phyloP scores from a whole-genome alignment of 352 stramenopile genomes.

The Phytophthora sojae region DNA sequence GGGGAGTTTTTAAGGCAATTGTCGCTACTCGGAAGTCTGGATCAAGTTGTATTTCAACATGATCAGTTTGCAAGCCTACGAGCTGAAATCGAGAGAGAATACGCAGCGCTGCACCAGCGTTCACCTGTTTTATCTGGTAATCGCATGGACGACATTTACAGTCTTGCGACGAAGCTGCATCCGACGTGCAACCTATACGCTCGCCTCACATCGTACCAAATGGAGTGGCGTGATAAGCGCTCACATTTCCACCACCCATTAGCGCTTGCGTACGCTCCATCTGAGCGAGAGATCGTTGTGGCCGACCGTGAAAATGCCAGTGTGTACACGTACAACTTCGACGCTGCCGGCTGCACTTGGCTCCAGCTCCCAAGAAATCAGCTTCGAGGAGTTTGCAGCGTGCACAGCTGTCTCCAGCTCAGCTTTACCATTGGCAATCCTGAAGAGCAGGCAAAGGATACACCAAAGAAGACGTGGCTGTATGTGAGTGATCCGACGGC shows the following conservation, averaged over 20 bases:
- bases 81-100: conserved; percentile 40
- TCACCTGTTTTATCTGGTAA: conserved; percentile 38
- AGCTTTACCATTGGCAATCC: conserved; percentile 10
- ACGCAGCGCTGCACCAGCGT: conserved; percentile 28
- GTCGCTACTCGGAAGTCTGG: conserved; percentile 50
- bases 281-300: conserved; percentile 50
- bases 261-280: conserved; percentile 38
- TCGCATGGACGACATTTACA: conserved; percentile 39
- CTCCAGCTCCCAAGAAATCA: conserved; percentile 29
- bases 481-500: conserved; percentile 65
- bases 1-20: conserved; percentile 61
- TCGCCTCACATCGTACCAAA: conserved; percentile 39
- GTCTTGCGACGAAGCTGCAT: conserved; percentile 51
- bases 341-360: conserved; percentile 57
- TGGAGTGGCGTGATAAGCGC: conserved; percentile 38
- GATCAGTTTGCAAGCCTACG: conserved; percentile 40
- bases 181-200: conserved; percentile 48
- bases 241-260: conserved; percentile 60
- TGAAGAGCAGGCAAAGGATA: conserved; percentile 11
- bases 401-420: conserved; percentile 42
- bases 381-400: conserved; percentile 31
- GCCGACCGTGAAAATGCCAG: conserved; percentile 64
- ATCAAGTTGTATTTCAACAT: conserved; percentile 55
- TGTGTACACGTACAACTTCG: conserved; percentile 59
- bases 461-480: conserved; percentile 21